Evolutionary conservation across 208 protist species (phyloP).

Genomic region (Crithidia sp.): DNA sequence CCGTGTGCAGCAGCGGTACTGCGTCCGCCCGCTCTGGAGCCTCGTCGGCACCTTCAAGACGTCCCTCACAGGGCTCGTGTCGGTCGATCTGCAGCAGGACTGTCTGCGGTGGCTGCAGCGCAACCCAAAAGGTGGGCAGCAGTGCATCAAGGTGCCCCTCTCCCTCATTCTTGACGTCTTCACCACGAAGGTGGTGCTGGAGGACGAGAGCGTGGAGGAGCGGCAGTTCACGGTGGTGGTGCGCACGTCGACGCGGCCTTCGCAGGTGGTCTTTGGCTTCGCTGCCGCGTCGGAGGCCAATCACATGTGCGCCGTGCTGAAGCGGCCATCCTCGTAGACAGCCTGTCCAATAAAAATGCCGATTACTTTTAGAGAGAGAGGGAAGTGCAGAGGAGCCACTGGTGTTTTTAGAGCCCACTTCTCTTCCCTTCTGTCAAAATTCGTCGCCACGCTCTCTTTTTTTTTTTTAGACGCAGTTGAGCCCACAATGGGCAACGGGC

Average conservation of each 20-base stretch:
- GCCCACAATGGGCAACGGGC: too few species aligned
- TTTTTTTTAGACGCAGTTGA: not conserved
- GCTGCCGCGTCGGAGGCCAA: constrained; percentile 54
- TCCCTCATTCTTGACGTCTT: constrained; percentile 50
- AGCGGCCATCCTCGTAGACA: not conserved
- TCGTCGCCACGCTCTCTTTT: not conserved
- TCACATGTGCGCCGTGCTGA: constrained; percentile 46
- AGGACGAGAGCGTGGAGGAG: constrained; percentile 55
- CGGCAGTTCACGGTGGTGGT: constrained; percentile 63
- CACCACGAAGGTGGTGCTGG: constrained; percentile 45
- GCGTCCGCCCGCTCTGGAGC: constrained; percentile 73
- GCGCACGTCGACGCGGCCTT: constrained; percentile 68
- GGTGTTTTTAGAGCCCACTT: constrained; percentile 4
- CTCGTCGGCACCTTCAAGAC: constrained; percentile 88
- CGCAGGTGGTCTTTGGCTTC: constrained; percentile 87
- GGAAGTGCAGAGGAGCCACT: not conserved
- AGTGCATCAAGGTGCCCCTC: constrained; percentile 64
- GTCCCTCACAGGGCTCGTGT: constrained; percentile 58
- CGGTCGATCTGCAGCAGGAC: constrained; percentile 60
- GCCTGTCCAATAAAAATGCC: too few species aligned
- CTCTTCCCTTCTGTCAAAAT: not conserved
- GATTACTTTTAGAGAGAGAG: too few species aligned
- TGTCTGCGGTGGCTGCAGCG: constrained; percentile 75
- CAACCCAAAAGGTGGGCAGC: constrained; percentile 72
- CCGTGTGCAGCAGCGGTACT: constrained; percentile 35